phyloP scores from a whole-genome alignment of 805 yeast genomes.

The Ogataea ramenticola region DNA sequence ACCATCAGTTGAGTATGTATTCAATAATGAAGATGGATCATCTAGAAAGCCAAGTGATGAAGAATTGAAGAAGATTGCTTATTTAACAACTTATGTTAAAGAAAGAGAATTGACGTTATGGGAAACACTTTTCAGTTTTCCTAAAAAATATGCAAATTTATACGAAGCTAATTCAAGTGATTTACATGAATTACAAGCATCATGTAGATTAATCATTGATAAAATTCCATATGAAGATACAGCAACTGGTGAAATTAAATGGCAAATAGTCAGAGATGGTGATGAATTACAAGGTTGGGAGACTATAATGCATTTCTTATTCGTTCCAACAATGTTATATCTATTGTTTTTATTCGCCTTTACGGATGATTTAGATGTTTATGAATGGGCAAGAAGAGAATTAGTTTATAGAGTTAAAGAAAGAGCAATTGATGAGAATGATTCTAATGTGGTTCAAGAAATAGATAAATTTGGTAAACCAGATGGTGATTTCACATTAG shows the following conservation, averaged over 20 bases:
- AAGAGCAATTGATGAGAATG: constrained; percentile 49
- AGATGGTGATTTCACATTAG: constrained; percentile 37
- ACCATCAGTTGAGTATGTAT: constrained; percentile 59
- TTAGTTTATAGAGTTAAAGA: constrained; percentile 70
- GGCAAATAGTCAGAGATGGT: constrained; percentile 66
- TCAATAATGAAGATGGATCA: constrained; percentile 70
- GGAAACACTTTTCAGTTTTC: constrained; percentile 38
- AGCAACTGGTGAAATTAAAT: constrained; percentile 67
- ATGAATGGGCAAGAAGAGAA: constrained; percentile 82
- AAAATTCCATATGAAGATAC: constrained; percentile 80
- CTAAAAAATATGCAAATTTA: constrained; percentile 43
- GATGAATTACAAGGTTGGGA: constrained; percentile 85
- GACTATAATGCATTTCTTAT: constrained; percentile 58
- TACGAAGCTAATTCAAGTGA: constrained; percentile 56
- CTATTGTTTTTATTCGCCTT: constrained; percentile 45
- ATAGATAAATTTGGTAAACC: constrained; percentile 31
- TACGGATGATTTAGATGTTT: constrained; percentile 41
- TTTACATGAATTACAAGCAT: constrained; percentile 47
- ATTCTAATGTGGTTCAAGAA: constrained; percentile 41
- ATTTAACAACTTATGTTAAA: constrained; percentile 53
- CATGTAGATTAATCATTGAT: constrained; percentile 64
- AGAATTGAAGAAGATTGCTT: constrained; percentile 68
- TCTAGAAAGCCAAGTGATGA: constrained; percentile 61
- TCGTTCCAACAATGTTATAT: constrained; percentile 61
- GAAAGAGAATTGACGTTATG: constrained; percentile 44